Evolutionary conservation across 2,329 filamentous ascomycete genomes (phyloP).

Genomic region (Ceratocystis albifundus): DNA sequence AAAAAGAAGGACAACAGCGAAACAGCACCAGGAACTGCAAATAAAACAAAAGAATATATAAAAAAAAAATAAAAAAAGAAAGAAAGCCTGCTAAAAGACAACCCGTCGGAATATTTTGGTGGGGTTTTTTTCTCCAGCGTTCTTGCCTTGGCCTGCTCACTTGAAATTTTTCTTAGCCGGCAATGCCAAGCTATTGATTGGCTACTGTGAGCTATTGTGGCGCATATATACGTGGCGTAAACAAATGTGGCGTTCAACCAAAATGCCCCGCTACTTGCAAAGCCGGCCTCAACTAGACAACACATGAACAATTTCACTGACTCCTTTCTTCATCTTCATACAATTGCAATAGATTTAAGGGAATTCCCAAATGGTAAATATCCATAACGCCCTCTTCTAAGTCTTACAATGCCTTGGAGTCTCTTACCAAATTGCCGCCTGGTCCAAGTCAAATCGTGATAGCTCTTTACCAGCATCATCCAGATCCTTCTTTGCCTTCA

Average conservation of each 20-base stretch:
- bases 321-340: too few relatives aligned
- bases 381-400: too few relatives aligned
- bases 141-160: neutral
- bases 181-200: constrained; percentile 6
- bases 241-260: neutral
- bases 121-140: neutral
- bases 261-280: neutral
- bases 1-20: neutral
- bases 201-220: neutral
- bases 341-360: too few relatives aligned
- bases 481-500: constrained; percentile 99
- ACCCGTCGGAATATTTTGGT: neutral
- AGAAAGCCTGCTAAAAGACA: neutral
- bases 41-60: constrained; percentile 13
- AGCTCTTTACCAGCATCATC: constrained; percentile 90
- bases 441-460: constrained; percentile 76
- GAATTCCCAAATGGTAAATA: too few relatives aligned
- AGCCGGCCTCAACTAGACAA: neutral
- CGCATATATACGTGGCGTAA: neutral
- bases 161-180: constrained; percentile 17
- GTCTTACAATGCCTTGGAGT: neutral
- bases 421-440: constrained; percentile 49
- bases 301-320: too few relatives aligned
- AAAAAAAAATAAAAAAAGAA: constrained; percentile 3
- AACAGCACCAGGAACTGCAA: constrained; percentile 8